Evolutionary conservation across 2,329 filamentous ascomycete genomes (phyloP), one percentile per base, ranked within the genome.

Genomic region (Penicillium sp.): DNA sequence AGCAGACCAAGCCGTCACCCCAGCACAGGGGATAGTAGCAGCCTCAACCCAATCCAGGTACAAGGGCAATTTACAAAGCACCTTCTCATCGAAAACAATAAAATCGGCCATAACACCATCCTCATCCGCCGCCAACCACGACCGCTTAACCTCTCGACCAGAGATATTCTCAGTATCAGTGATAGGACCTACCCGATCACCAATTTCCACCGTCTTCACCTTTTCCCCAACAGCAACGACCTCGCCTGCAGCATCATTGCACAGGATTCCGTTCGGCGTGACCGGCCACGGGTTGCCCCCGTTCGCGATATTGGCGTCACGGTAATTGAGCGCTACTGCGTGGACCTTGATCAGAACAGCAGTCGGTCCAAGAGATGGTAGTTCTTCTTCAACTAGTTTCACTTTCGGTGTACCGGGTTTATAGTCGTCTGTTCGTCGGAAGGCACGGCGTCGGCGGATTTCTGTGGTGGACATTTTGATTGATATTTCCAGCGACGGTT

Each of bases 1-100:
- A 0, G 77, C 75, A 42, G 70, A 66, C 75, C 78, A 80, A 1
- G 79, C 78, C 0, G 78, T 80, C 0, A 74, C 67, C 0, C 75
- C 78, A 18, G 78, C 77, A 33, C 76, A 79, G 0, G 76, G 76
- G 14, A 81, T 68, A 1, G 71, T 71, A 7, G 65, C 62, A 2
- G 75, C 72, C 2, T 70, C 58, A 1, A 65, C 53, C 71, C 72
- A 79, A 31, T 68, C 59, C 16, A 79, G 60, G 48, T 78, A 65
- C 0, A 49, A 50, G 0, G 77, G 77, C 0, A 78, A 48, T 42
- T 72, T 75, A 21, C 58, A 65, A 3, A 79, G 42, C 8, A 65
- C 58, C 29, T 64, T 57, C 56, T 78, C 75, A 21, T 77, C 71
- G 49, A 76, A 79, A 0, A 79, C 61, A 1, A 79, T n/a, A 55